Evolutionary conservation across 2,329 filamentous ascomycete genomes (phyloP), one percentile per base, ranked within the genome.

Genomic region (Orbilia quercus): DNA sequence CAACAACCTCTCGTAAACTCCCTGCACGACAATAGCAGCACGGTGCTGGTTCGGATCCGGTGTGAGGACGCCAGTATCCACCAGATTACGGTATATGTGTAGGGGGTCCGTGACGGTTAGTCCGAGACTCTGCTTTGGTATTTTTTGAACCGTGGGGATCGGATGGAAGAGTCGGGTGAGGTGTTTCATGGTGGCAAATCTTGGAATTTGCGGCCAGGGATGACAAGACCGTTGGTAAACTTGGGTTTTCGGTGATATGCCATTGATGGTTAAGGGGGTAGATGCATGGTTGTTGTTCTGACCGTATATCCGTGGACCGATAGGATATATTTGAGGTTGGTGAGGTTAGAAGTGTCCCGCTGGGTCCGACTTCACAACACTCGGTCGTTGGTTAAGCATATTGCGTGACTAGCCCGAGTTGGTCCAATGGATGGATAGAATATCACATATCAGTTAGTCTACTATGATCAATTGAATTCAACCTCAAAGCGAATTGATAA

Each of bases 11-110:
- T 87, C 82, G 77, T 95, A 94, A 9, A 94, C 84, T 78, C 91
- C 90, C 76, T 91, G 90, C 1, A 94, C 83, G 80, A 94, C 90
- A 42, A 91, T 84, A 4, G 91, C 91, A 5, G 91, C 83, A 18
- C 89, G 85, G 79, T 91, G 88, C 79, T 92, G 90, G 20, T 89
- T 85, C 3, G 86, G 86, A 80, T 94, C 91, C 7, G 90, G 88
- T 50, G 84, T 82, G 79, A 89, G 90, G 50, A 85, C 81, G 54
- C 88, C 87, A 2, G 88, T 89, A 5, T 88, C 86, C 36, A 94
- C 80, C 12, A 92, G 82, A 20, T 89, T 85, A 67, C 90, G 86
- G 80, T 94, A 94, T 75, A 92, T 88, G 74, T 92, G 86, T 73
- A 93, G 82, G 2, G 90, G 91, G 78, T 93, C 92, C 1, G 87